Conservation (phyloP, 1,284 basidiomycete genomes). For the Ceratobasidium sp. region DNA sequence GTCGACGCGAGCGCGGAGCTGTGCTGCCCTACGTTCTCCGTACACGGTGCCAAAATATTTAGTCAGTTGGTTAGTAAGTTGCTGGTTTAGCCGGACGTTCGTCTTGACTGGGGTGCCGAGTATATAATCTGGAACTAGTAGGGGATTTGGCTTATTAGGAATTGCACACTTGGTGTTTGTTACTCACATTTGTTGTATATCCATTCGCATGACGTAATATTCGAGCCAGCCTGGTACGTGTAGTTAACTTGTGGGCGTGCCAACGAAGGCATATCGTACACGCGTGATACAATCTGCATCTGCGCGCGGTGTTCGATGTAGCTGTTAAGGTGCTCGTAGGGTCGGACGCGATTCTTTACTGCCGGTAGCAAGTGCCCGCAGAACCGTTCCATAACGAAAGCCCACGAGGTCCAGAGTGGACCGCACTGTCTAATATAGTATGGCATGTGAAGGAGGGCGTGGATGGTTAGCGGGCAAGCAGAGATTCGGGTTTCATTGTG, state of each 20-base stretch:
- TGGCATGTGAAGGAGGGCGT: conserved; percentile 61
- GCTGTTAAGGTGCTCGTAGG: conserved; percentile 53
- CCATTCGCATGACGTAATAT: background rate
- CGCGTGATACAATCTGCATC: conserved; percentile 42
- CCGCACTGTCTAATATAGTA: conserved; percentile 56
- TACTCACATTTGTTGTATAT: background rate
- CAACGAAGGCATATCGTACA: background rate
- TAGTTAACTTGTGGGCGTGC: background rate
- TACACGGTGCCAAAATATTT: conserved; percentile 22
- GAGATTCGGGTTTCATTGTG: conserved; percentile 54
- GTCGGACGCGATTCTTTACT: conserved; percentile 52
- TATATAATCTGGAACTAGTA: background rate
- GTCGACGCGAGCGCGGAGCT: background rate
- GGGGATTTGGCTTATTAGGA: background rate
- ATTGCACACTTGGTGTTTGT: background rate
- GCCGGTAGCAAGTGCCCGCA: conserved; percentile 53
- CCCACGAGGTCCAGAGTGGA: conserved; percentile 63
- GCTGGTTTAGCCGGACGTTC: background rate
- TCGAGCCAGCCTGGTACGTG: background rate
- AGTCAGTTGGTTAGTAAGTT: conserved; percentile 2
- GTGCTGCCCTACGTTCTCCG: no score
- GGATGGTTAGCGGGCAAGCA: conserved; percentile 60
- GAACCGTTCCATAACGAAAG: conserved; percentile 59
- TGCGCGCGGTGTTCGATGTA: conserved; percentile 51
- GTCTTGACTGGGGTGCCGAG: background rate